phyloP scores from a whole-genome alignment of 2,329 filamentous ascomycete species.

The Lasiodiplodia sp. region DNA sequence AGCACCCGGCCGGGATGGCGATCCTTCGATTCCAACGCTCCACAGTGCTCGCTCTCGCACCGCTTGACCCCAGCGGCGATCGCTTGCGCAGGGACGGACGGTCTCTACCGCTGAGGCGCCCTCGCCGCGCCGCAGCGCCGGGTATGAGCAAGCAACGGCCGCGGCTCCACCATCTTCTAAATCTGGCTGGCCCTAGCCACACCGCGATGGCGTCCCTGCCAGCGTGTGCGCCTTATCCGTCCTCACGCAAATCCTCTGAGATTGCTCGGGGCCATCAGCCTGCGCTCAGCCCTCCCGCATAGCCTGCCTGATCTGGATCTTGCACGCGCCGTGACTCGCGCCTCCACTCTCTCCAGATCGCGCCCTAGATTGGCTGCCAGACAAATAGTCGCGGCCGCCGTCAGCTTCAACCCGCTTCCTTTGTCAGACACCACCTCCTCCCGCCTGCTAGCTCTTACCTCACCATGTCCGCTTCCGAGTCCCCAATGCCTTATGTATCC shows the following conservation, averaged over 20 bases:
- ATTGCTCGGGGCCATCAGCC: slow-evolving; percentile 25
- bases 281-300: slow-evolving; percentile 23
- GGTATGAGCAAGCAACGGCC: slow-evolving; percentile 21
- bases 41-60: slow-evolving; percentile 25
- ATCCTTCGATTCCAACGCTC: slow-evolving; percentile 26
- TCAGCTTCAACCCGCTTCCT: slow-evolving; percentile 11
- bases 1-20: slow-evolving; percentile 8
- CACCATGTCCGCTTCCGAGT: slow-evolving; percentile 24
- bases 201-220: slow-evolving; percentile 19
- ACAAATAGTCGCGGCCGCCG: slow-evolving; percentile 24
- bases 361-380: slow-evolving; percentile 12
- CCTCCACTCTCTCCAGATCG: slow-evolving; percentile 9
- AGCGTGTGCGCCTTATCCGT: slow-evolving; percentile 24
- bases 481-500: slow-evolving; percentile 26
- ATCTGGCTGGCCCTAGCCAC: slow-evolving; percentile 26
- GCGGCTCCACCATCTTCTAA: slow-evolving; percentile 29
- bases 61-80: slow-evolving; percentile 22
- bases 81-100: slow-evolving; percentile 26
- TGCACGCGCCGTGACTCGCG: slow-evolving; percentile 16
- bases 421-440: slow-evolving; percentile 19
- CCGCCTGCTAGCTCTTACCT: slow-evolving; percentile 14
- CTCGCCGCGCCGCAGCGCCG: slow-evolving; percentile 21
- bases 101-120: slow-evolving; percentile 26
- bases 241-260: slow-evolving; percentile 25
- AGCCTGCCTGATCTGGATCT: slow-evolving; percentile 19